Conservation (phyloP, 495 filamentous ascomycete species). For the Jackrogersella minutella region DNA sequence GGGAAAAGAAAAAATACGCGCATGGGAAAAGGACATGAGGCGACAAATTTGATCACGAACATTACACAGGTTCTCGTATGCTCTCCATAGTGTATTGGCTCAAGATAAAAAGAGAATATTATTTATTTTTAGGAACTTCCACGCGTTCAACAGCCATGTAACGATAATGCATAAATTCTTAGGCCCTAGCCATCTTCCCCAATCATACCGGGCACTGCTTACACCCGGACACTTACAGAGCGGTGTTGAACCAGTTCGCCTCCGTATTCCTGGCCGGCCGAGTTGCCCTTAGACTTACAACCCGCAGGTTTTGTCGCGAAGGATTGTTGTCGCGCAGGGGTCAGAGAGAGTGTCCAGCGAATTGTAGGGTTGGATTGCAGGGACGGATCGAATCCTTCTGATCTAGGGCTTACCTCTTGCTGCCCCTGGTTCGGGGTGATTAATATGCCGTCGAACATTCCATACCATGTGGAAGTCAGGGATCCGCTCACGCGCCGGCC, state of each 20-base stretch:
- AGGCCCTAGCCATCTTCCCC: conserved; percentile 1
- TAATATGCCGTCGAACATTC: conserved; percentile 41
- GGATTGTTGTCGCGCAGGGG: conserved; percentile 8
- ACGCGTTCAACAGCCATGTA: conserved; percentile 7
- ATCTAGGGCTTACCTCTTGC: conserved; percentile 46
- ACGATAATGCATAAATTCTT: conserved; percentile 24
- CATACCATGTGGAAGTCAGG: conserved; percentile 33
- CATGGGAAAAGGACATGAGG: too few relatives aligned
- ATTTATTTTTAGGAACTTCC: conserved; percentile 35
- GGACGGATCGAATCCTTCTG: conserved; percentile 39
- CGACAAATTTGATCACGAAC: background rate
- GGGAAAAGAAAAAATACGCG: conserved; percentile 4
- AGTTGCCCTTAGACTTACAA: conserved; percentile 11
- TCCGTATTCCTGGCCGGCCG: conserved; percentile 11
- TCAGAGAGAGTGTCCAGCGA: too few relatives aligned
- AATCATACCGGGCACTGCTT: conserved; percentile 22
- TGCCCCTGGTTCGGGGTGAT: conserved; percentile 43
- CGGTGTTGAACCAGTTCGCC: conserved; percentile 11
- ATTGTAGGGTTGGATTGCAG: conserved; percentile 34
- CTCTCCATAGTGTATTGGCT: background rate
- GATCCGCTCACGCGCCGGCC: conserved; percentile 20
- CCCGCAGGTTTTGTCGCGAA: conserved; percentile 5
- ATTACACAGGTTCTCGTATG: background rate
- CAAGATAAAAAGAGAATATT: background rate
- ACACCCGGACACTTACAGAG: conserved; percentile 20